Evolutionary conservation across 1,139 yeast genomes (phyloP).

Genomic region (Saccharomyces hybrid): DNA sequence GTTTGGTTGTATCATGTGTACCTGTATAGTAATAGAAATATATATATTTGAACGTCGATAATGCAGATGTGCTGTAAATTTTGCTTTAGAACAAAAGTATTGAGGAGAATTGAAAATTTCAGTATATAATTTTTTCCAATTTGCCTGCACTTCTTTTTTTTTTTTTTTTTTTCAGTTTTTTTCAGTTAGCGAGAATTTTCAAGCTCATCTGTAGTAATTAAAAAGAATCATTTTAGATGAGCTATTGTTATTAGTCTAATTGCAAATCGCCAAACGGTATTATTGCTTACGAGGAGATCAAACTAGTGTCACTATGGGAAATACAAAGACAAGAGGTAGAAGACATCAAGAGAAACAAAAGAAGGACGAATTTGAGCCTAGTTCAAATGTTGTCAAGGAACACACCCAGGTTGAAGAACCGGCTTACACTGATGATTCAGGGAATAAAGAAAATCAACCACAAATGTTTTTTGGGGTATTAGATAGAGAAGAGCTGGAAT

Average conservation of each 20-base stretch:
- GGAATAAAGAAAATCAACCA: conserved; percentile 16
- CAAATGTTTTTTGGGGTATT: conserved; percentile 76
- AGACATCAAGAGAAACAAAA: conserved; percentile 44
- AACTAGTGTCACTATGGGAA: background rate
- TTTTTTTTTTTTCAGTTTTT: background rate
- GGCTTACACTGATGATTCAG: conserved; percentile 1
- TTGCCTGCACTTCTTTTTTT: background rate
- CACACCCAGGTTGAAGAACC: conserved; percentile 4
- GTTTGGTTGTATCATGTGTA: background rate
- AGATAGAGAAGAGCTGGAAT: conserved; percentile 75
- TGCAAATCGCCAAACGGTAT: background rate
- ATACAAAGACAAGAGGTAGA: conserved; percentile 59
- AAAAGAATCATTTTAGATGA: background rate
- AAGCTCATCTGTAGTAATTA: background rate
- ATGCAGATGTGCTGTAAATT: background rate
- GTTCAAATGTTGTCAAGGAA: conserved; percentile 7
- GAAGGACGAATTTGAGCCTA: conserved; percentile 24
- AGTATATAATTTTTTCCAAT: background rate
- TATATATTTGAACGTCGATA: background rate
- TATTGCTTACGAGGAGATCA: background rate
- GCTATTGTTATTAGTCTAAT: background rate
- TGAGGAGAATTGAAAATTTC: background rate
- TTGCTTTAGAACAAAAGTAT: background rate
- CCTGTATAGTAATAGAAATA: background rate
- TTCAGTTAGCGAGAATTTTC: background rate